Percentiles rank a stretch among this genome's conserved stretches.
Conservation (phyloP, 1,139 yeast genomes). For the Blastobotrys malaysiensis region DNA sequence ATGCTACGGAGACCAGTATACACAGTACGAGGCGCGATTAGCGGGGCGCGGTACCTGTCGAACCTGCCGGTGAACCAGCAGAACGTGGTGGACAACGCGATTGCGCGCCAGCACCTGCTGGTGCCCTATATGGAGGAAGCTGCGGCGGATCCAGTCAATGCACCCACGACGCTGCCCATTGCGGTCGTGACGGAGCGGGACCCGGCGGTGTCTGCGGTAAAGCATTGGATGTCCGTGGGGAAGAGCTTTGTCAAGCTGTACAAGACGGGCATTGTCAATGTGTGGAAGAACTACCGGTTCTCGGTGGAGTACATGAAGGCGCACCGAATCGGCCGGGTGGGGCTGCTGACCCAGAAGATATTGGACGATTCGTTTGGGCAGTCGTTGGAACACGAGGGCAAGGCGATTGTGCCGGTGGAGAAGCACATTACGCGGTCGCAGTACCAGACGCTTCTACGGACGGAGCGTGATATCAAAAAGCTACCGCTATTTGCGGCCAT, state of each 20-base stretch:
- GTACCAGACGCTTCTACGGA: slow-evolving; percentile 52
- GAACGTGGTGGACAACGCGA: slow-evolving; percentile 3
- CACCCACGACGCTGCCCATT: slow-evolving; percentile 26
- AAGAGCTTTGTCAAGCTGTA: slow-evolving; percentile 30
- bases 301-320: slow-evolving; percentile 16
- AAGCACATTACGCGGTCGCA: slow-evolving; percentile 45
- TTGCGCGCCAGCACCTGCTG: slow-evolving; percentile 8
- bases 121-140: neutral
- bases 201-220: slow-evolving; percentile 8
- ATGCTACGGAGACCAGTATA: neutral
- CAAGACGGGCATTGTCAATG: slow-evolving; percentile 33
- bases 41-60: neutral
- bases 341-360: slow-evolving; percentile 25
- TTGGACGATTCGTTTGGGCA: slow-evolving; percentile 27
- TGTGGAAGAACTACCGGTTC: slow-evolving; percentile 29
- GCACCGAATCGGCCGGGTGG: slow-evolving; percentile 18
- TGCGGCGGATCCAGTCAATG: slow-evolving; percentile 16
- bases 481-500: slow-evolving; percentile 60
- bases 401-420: slow-evolving; percentile 9
- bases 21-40: neutral
- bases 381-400: slow-evolving; percentile 13
- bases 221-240: slow-evolving; percentile 24
- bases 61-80: slow-evolving; percentile 9
- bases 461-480: slow-evolving; percentile 51
- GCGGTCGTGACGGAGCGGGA: slow-evolving; percentile 12